Conservation (phyloP, 2,329 filamentous ascomycete species). For the Fusarium sp. region DNA sequence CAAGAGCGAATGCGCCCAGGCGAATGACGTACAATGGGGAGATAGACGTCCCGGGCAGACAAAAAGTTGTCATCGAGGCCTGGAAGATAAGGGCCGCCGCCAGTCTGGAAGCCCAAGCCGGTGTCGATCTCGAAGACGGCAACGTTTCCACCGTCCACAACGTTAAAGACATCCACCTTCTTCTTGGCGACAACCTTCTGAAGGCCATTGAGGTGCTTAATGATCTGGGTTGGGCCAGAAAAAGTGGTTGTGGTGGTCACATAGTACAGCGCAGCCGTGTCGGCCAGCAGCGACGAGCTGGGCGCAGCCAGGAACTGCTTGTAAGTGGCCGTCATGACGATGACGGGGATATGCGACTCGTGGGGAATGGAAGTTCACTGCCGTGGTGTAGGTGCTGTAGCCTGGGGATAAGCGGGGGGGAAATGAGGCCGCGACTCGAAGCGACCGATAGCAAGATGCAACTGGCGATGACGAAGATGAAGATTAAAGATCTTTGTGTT, state of each 20-base stretch:
- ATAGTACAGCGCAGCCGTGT: slow-evolving; percentile 82
- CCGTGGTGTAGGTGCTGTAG: slow-evolving; percentile 10
- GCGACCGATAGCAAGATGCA: slow-evolving; percentile 17
- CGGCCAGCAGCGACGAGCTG: slow-evolving; percentile 70
- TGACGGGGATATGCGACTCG: slow-evolving; percentile 27
- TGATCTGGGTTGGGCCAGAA: slow-evolving; percentile 77
- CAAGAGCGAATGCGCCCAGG: background rate
- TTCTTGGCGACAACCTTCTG: slow-evolving; percentile 84
- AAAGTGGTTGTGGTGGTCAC: slow-evolving; percentile 87
- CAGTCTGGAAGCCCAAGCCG: slow-evolving; percentile 81
- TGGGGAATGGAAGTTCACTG: slow-evolving; percentile 16
- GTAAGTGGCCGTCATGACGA: slow-evolving; percentile 66
- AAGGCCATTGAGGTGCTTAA: slow-evolving; percentile 82
- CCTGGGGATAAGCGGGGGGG: slow-evolving; percentile 2
- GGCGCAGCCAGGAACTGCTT: slow-evolving; percentile 79
- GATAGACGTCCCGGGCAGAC: slow-evolving; percentile 80
- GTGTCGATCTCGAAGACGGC: slow-evolving; percentile 89
- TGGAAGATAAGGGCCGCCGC: slow-evolving; percentile 89
- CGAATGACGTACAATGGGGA: slow-evolving; percentile 78
- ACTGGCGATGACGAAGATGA: slow-evolving; percentile 14
- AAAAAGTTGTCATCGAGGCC: slow-evolving; percentile 95
- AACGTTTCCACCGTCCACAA: slow-evolving; percentile 77
- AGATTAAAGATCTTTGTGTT: slow-evolving; percentile 10
- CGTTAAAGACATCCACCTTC: slow-evolving; percentile 79
- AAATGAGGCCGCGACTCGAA: slow-evolving; percentile 21